These are phyloP conservation scores for rapeseed (Brassica napus) DNA, from an alignment of 345 rosid species.

Conservation along the genomic window Da-Ae NC_063435.1:9699001-9699500, in stretches of 20 bases:
- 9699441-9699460: constrained; percentile 53
- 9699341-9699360: constrained; percentile 56
- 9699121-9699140: neutral
- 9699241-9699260: constrained; percentile 50
- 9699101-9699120: constrained; percentile 12
- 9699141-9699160: neutral
- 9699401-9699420: constrained; percentile 72
- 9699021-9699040: constrained; percentile 61
- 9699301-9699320: constrained; percentile 56
- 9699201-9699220: constrained; percentile 79
- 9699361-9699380: constrained; percentile 81
- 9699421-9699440: constrained; percentile 54
- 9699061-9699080: constrained; percentile 86
- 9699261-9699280: constrained; percentile 55
- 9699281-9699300: constrained; percentile 50
- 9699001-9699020: constrained; percentile 56
- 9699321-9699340: constrained; percentile 56
- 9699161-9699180: constrained; percentile 77
- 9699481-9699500: neutral
- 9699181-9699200: constrained; percentile 72
- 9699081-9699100: constrained; percentile 65
- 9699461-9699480: constrained; percentile 13
- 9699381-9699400: constrained; percentile 52
- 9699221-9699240: constrained; percentile 69
- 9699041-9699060: constrained; percentile 83